These are phyloP conservation scores for Blastobotrys elegans DNA, from an alignment of 1,139 yeast genomes.

Conservation along the genomic window DNA sequence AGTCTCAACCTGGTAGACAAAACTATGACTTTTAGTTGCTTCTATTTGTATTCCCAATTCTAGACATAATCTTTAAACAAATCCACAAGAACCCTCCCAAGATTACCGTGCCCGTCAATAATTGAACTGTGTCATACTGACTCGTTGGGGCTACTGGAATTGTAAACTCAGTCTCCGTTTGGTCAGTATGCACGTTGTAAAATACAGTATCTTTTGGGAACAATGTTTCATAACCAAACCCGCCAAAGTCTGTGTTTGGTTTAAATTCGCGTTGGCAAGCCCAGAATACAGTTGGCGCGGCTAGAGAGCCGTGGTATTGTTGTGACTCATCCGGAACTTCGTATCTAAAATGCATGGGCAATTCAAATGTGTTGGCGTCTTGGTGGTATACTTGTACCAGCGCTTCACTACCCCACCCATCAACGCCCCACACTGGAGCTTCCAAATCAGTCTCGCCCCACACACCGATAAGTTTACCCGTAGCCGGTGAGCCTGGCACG, in stretches of 20 bases:
- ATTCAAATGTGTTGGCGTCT: constrained; percentile 26
- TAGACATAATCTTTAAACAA: constrained; percentile 28
- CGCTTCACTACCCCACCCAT: constrained; percentile 44
- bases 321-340: constrained; percentile 35
- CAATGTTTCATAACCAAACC: constrained; percentile 41
- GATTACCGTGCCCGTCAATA: constrained; percentile 32
- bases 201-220: constrained; percentile 45
- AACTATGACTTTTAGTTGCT: not conserved
- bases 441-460: constrained; percentile 45
- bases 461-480: constrained; percentile 34
- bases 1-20: constrained; percentile 25
- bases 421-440: constrained; percentile 45
- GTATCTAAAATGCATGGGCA: constrained; percentile 49
- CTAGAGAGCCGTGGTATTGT: constrained; percentile 17
- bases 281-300: constrained; percentile 44
- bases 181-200: constrained; percentile 27
- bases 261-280: constrained; percentile 40
- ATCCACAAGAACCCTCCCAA: constrained; percentile 34
- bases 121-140: constrained; percentile 31
- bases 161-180: constrained; percentile 19
- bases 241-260: constrained; percentile 32
- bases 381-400: constrained; percentile 36
- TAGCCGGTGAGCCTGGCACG: constrained; percentile 30
- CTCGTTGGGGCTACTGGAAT: constrained; percentile 38
- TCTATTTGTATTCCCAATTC: not conserved